phyloP scores from a whole-genome alignment of 2,329 filamentous ascomycete species.

The Fusarium subglutinans region DNA sequence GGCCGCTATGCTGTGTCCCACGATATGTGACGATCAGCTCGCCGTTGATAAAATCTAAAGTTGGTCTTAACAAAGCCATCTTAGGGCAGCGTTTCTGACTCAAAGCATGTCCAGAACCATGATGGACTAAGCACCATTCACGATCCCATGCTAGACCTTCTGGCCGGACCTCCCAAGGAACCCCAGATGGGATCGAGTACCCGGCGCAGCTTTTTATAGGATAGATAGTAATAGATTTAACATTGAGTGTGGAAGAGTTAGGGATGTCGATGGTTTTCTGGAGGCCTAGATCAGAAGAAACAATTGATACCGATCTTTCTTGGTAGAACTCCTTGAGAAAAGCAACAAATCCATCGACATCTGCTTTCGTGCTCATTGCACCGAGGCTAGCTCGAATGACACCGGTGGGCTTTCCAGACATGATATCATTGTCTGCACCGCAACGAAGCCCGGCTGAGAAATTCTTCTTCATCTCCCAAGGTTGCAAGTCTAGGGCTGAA shows the following conservation, averaged over 20 bases:
- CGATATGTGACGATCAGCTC: conserved; percentile 69
- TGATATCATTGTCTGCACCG: conserved; percentile 82
- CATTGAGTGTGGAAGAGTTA: conserved; percentile 35
- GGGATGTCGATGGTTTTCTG: neutral
- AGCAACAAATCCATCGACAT: conserved; percentile 75
- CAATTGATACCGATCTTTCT: conserved; percentile 14
- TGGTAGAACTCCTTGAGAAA: conserved; percentile 74
- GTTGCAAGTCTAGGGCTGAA: conserved; percentile 73
- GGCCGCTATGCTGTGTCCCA: conserved; percentile 43
- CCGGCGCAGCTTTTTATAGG: conserved; percentile 95
- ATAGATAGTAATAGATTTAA: conserved; percentile 79
- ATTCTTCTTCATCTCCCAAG: conserved; percentile 85
- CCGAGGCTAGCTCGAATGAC: conserved; percentile 87
- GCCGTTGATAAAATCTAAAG: conserved; percentile 74
- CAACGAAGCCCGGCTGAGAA: conserved; percentile 88
- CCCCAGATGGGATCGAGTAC: conserved; percentile 71
- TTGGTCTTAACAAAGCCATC: conserved; percentile 85
- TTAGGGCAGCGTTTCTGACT: conserved; percentile 88
- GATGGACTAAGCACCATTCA: conserved; percentile 94
- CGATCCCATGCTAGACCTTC: conserved; percentile 94
- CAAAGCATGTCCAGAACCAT: conserved; percentile 82
- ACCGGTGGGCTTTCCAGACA: conserved; percentile 86
- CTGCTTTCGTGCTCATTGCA: conserved; percentile 83
- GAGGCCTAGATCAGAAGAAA: neutral
- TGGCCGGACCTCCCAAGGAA: conserved; percentile 77